phyloP scores from a whole-genome alignment of 176 grass and related monocot genomes.

The Rhynchospora tenuis region DNA sequence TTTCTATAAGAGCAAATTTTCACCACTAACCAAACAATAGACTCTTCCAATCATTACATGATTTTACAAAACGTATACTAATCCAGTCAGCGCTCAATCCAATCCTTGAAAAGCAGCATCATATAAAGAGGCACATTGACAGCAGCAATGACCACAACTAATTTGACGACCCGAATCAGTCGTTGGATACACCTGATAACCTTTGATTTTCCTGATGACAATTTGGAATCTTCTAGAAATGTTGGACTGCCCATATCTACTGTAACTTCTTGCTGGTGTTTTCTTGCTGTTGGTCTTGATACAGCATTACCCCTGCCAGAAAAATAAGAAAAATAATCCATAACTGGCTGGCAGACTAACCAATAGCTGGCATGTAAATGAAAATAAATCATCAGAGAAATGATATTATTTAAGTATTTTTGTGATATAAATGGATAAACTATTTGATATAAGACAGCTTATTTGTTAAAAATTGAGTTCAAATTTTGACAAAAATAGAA shows the following conservation, averaged over 20 bases:
- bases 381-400: neutral
- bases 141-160: slow-evolving; percentile 55
- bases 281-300: slow-evolving; percentile 64
- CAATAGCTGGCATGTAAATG: neutral
- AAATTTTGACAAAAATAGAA: neutral
- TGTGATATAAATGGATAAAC: neutral
- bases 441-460: neutral
- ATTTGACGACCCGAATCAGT: slow-evolving; percentile 67
- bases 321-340: neutral
- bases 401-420: neutral
- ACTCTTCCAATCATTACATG: neutral
- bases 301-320: slow-evolving; percentile 59
- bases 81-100: slow-evolving; percentile 59
- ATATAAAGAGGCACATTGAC: slow-evolving; percentile 92
- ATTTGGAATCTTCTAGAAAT: slow-evolving; percentile 48
- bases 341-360: neutral
- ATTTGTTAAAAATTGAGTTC: neutral
- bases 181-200: slow-evolving; percentile 51
- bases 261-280: slow-evolving; percentile 41
- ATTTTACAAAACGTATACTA: neutral
- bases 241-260: slow-evolving; percentile 56
- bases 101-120: slow-evolving; percentile 98
- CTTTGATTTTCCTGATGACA: slow-evolving; percentile 39
- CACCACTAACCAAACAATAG: slow-evolving; percentile 11
- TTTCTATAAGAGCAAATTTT: neutral